phyloP scores from a whole-genome alignment of 768 basidiomycete species.

The Multifurca ochricompacta region DNA sequence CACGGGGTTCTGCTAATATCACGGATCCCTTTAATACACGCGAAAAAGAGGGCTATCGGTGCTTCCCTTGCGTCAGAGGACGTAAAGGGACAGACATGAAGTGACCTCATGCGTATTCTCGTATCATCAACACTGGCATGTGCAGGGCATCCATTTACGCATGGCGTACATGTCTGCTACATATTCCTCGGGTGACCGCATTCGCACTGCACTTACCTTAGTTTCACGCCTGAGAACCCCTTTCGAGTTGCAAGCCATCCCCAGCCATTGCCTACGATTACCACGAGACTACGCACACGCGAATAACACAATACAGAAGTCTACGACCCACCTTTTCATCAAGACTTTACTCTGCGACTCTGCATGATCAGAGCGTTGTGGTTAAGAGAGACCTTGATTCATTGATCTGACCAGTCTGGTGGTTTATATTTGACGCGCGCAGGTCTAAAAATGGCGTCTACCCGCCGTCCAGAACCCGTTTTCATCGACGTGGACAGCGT shows the following conservation, averaged over 20 bases:
- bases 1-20: not conserved
- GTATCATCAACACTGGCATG: not conserved
- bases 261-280: not conserved
- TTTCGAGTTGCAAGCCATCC: not conserved
- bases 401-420: no score
- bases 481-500: slow-evolving; percentile 6
- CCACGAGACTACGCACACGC: slow-evolving; percentile 4
- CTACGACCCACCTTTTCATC: not conserved
- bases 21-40: not conserved
- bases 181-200: not conserved
- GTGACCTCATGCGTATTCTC: slow-evolving; percentile 3
- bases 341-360: not conserved
- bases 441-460: not conserved
- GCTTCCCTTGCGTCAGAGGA: slow-evolving; percentile 13
- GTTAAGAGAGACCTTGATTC: not conserved
- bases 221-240: slow-evolving; percentile 2
- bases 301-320: not conserved
- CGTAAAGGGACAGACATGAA: slow-evolving; percentile 9
- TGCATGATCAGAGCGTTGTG: not conserved
- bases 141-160: not conserved
- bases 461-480: not conserved
- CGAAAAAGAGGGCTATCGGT: not conserved
- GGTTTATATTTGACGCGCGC: not conserved
- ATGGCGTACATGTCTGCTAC: not conserved
- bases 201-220: not conserved